A percentile compares a stretch with the other conserved stretches of the same genome.
These are phyloP conservation scores for Guadua angustifolia DNA, from an alignment of 176 grass and related monocot species.

Conservation along the genomic window DNA sequence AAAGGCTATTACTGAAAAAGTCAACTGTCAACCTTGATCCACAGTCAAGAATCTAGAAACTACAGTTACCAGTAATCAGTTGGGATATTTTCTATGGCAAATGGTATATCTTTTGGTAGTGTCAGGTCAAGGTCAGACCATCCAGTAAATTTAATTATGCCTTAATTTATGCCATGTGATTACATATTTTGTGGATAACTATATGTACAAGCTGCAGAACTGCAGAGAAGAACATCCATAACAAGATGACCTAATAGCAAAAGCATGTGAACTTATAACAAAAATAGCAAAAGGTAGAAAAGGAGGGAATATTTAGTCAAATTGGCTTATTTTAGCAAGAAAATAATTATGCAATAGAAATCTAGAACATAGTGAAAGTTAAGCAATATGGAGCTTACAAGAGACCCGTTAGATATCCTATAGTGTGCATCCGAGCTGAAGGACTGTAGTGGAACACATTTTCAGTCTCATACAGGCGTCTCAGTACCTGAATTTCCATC, in stretches of 20 bases:
- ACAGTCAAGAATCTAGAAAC: background rate
- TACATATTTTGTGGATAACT: slow-evolving; percentile 31
- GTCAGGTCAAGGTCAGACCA: slow-evolving; percentile 23
- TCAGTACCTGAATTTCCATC: slow-evolving; percentile 84
- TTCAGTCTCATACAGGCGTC: slow-evolving; percentile 87
- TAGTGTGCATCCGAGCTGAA: slow-evolving; percentile 79
- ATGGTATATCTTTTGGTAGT: background rate
- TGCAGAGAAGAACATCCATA: slow-evolving; percentile 7
- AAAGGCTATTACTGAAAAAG: slow-evolving; percentile 16
- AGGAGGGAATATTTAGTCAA: background rate
- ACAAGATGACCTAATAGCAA: slow-evolving; percentile 17
- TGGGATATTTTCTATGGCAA: background rate
- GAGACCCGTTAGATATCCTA: slow-evolving; percentile 80
- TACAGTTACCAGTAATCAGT: background rate
- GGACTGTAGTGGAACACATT: slow-evolving; percentile 94
- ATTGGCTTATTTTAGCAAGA: slow-evolving; percentile 22
- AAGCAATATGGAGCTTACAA: slow-evolving; percentile 65
- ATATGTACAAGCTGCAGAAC: slow-evolving; percentile 4
- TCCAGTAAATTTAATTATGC: background rate
- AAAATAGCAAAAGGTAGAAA: background rate
- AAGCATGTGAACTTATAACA: slow-evolving; percentile 23
- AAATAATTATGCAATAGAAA: slow-evolving; percentile 28
- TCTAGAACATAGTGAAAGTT: slow-evolving; percentile 35
- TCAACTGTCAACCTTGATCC: background rate
- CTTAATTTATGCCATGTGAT: background rate